Base-by-base conservation (phyloP, 2,329 filamentous ascomycete genomes). In the Stagonosporopsis rhizophila region DNA sequence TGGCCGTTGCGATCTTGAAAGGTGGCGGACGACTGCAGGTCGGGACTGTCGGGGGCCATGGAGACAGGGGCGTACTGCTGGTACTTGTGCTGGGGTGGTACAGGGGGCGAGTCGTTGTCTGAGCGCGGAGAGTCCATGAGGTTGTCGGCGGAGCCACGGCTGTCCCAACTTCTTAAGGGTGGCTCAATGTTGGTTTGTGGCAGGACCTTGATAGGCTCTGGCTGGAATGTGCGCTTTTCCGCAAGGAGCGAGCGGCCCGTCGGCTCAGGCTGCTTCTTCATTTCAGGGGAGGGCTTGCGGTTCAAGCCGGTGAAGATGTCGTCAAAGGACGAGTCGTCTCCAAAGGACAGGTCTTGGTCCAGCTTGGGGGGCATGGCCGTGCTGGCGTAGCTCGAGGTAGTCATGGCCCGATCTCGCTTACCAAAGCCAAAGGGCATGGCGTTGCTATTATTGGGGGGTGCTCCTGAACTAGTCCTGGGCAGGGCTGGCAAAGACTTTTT, bases 91-190 rank as follows among this genome's bases (percentile, higher is more conserved):
- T 64, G 64, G 17, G 73, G 73, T 12, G 70, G 68, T 14, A 70
- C 71, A 15, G 72, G 72, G 27, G 70, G 66, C 12, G 70, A 69
- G 37, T 72, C 63, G 62, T 71, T 44, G 59, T 77, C 69, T 41
- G 77, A 72, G 35, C 74, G 65, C 35, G 69, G 71, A 28, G 75
- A 75, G 47, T 75, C 74, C 56, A 85, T 81, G 42, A 84, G 71
- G 30, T 79, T 79, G 48, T 85, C 82, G 49, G 75, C 75, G 2
- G 82, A 83, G 46, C 79, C 77, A 48, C 78, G 79, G 64, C 81
- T 84, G 49, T 78, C 79, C 79, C 80, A 83, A 25, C 82, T 84
- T 60, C 80, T 80, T 49, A 81, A 80, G 15, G 82, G 81, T 17
- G 78, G 72, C 49, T 82, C 80, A 17, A 82, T 71, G 27, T 78